phyloP scores from a whole-genome alignment of 164 flowering plant genomes.

The Piper longum region DNA sequence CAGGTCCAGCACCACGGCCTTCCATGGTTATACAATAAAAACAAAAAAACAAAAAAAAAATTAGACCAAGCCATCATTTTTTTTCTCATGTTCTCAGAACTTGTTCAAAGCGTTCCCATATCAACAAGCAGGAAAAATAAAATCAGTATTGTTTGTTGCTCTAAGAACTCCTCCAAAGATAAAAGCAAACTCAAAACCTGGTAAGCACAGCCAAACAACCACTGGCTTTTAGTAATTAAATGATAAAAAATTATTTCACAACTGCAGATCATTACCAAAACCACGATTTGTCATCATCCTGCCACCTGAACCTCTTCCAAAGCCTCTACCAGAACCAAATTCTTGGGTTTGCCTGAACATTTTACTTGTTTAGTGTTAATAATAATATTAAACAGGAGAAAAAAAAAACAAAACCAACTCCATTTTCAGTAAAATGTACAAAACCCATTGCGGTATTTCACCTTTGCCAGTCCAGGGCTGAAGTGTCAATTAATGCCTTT shows the following conservation, averaged over 20 bases:
- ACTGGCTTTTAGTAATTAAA: background rate
- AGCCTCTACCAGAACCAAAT: slow-evolving; percentile 70
- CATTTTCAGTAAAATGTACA: background rate
- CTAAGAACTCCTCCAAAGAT: background rate
- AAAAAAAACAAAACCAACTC: background rate
- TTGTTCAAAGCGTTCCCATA: background rate
- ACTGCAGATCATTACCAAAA: slow-evolving; percentile 33
- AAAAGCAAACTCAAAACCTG: background rate
- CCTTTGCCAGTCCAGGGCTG: slow-evolving; percentile 91
- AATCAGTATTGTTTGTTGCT: background rate
- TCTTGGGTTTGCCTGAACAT: slow-evolving; percentile 54
- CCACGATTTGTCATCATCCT: slow-evolving; percentile 73
- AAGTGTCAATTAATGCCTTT: slow-evolving; percentile 70
- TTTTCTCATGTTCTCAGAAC: background rate
- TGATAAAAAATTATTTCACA: background rate
- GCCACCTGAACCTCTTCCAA: slow-evolving; percentile 75
- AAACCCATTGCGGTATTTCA: slow-evolving; percentile 16
- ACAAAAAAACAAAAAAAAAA: too few relatives aligned
- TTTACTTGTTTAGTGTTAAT: background rate
- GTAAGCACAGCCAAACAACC: background rate
- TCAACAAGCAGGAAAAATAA: background rate
- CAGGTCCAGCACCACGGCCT: slow-evolving; percentile 45
- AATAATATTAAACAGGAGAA: background rate
- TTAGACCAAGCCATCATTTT: background rate
- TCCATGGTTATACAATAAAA: background rate